Evolutionary conservation across 2,329 filamentous ascomycete species (phyloP), one percentile per base, ranked within the genome.

Genomic region (Apiospora arundinis): DNA sequence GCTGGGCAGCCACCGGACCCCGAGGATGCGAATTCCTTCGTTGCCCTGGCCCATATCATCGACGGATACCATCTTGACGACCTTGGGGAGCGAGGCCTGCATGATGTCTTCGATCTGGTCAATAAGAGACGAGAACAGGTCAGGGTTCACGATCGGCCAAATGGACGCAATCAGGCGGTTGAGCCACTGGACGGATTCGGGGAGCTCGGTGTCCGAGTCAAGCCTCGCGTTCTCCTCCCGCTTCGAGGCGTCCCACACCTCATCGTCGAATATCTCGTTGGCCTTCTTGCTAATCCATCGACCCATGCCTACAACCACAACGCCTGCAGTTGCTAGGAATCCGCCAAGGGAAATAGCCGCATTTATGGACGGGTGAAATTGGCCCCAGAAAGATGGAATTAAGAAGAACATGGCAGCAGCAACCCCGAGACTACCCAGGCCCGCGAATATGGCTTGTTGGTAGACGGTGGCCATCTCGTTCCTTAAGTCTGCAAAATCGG

Each of bases 91-190:
- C 11, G 90, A 92, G 2, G 92, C 92, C 81, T 94, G 92, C 92
- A 94, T 94, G 67, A 94, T 91, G 78, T 94, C 92, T 80, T 94
- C 92, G 4, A 95, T 86, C 40, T 89, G 92, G 76, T 94, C 92
- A 0, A 90, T 87, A 1, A 94, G 79, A 45, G 89, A 90, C 0
- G 88, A 86, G 75, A 94, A 94, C 1, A 95, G 84, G 75, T 94
- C 92, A 0, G 92, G 92, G 76, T 94, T 94, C 76, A 94, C 86
- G 42, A 95, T 84, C 0, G 92, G 91, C 92, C 92, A 94, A 6
- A 94, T 86, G 1, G 91, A 88, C 4, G 87, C 84, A 9, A 94
- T 77, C 0, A 94, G 79, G 5, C 89, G 91, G 77, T 94, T 94
- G 70, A 94, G 85, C 92, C 92, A 94, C 69, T 90, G 86, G 0